Percentiles rank a stretch among this genome's conserved stretches.
These are phyloP conservation scores for Cylindrodendrum hubeiense DNA, from an alignment of 2,329 filamentous ascomycete species.

Conservation along the genomic window DNA sequence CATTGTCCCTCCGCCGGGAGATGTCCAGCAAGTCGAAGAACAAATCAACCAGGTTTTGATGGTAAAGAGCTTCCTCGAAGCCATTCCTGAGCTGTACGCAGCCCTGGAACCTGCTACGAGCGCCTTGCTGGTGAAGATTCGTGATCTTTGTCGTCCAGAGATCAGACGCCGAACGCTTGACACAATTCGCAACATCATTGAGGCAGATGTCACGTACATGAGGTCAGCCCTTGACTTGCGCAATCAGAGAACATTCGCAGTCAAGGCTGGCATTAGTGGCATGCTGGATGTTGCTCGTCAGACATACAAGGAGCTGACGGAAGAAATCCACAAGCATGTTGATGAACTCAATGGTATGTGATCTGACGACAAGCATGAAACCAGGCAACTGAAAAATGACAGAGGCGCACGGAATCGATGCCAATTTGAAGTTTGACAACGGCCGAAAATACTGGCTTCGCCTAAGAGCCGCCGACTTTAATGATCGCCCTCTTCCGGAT, in stretches of 20 bases:
- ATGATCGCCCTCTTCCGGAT: constrained; percentile 70
- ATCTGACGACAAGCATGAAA: no score
- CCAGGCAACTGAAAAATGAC: constrained; percentile 3
- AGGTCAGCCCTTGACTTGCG: constrained; percentile 85
- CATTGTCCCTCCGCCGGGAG: constrained; percentile 75
- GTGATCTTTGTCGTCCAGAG: constrained; percentile 75
- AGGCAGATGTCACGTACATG: constrained; percentile 84
- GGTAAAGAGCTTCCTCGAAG: constrained; percentile 83
- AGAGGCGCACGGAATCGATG: constrained; percentile 69
- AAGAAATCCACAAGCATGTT: constrained; percentile 80
- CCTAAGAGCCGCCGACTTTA: constrained; percentile 72
- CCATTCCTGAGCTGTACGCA: constrained; percentile 75
- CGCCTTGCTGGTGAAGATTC: constrained; percentile 74
- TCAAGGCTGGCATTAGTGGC: constrained; percentile 86
- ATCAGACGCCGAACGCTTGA: constrained; percentile 71
- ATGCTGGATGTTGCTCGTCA: constrained; percentile 90
- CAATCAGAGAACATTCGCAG: constrained; percentile 91
- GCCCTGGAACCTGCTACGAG: constrained; percentile 75
- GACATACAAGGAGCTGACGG: constrained; percentile 89
- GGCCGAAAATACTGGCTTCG: constrained; percentile 84
- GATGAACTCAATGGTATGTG: constrained; percentile 72
- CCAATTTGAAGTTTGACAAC: constrained; percentile 81
- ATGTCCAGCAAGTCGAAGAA: constrained; percentile 79
- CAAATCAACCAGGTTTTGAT: constrained; percentile 89
- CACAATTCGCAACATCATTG: constrained; percentile 78